Evolutionary conservation across 192 early-diverging fungal species (phyloP), one percentile per base, ranked within the genome.

Genomic region (Entomortierella parvispora): DNA sequence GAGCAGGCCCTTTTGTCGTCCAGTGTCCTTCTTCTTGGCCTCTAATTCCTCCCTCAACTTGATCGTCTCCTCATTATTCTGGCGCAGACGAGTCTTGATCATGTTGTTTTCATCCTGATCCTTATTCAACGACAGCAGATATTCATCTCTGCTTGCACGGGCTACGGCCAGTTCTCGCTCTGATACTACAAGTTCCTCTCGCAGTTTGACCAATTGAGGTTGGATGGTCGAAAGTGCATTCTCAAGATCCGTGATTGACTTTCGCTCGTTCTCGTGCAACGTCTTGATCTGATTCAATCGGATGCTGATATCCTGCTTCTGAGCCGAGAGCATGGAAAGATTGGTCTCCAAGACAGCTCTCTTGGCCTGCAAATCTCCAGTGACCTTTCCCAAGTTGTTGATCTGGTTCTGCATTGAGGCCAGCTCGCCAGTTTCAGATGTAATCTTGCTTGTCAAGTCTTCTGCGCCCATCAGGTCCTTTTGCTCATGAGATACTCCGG

Each of bases 281-380:
- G 87, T 85, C 33, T 84, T 82, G 4, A 85, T 66, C 62, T 88
- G 85, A 14, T 86, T 77, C 22, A 92, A 52, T 17, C 85, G 84
- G 23, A 87, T 64, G 29, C 81, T 82, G 17, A 91, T 61, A 49
- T 91, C 87, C 50, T 91, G 84, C 45, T 92, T 91, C 60, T 91
- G 84, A 5, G 83, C 82, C 0, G 72, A 80, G 4, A 92, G 69
- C n/a, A 60, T 68, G 11, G 83, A 81, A n/a, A 90, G 78, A 49
- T 90, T 86, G 15, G 84, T 79, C 23, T 94, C 92, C 15, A 89
- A 31, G 5, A 68, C 71, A 0, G 75, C 57, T 4, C 87, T 84
- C 78, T 89, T 85, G 25, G 68, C 66, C 40, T 86, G 82, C 10
- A 93, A 60, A 17, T 89, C 89, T 20, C 82, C 80, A 11, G 83